A percentile compares a stretch with the other conserved stretches of the same genome.
phyloP scores from a whole-genome alignment of 805 yeast genomes.

The Lachancea mirantina region DNA sequence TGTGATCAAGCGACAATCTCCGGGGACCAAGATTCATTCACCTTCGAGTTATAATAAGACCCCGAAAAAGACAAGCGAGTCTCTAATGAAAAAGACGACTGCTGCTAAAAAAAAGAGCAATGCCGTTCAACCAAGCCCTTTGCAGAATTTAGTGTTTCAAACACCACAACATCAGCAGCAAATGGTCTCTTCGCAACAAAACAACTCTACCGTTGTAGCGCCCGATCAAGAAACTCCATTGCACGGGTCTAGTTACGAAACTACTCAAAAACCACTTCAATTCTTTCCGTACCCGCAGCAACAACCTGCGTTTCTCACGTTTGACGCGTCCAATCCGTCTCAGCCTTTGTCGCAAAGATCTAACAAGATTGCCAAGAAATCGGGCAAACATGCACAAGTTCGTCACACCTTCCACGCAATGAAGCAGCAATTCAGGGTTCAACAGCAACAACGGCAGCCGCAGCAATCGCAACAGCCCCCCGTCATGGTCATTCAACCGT shows the following conservation, averaged over 20 bases:
- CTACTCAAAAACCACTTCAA: slow-evolving; percentile 31
- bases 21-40: slow-evolving; percentile 27
- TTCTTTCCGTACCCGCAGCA: slow-evolving; percentile 26
- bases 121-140: slow-evolving; percentile 23
- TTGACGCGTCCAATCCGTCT: slow-evolving; percentile 2
- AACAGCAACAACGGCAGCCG: slow-evolving; percentile 15
- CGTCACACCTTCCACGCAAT: slow-evolving; percentile 17
- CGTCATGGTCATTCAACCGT: slow-evolving; percentile 33
- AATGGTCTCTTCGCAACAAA: slow-evolving; percentile 5
- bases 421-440: slow-evolving; percentile 15
- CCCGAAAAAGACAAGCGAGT: slow-evolving; percentile 20
- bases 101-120: slow-evolving; percentile 10
- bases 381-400: slow-evolving; percentile 10
- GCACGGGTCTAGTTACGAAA: slow-evolving; percentile 8
- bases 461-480: slow-evolving; percentile 9
- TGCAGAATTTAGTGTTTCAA: slow-evolving; percentile 28
- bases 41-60: slow-evolving; percentile 32
- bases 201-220: slow-evolving; percentile 8
- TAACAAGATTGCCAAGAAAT: slow-evolving; percentile 17
- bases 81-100: slow-evolving; percentile 6
- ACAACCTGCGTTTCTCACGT: slow-evolving; percentile 11
- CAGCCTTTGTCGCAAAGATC: slow-evolving; percentile 12
- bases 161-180: slow-evolving; percentile 27
- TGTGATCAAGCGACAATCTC: slow-evolving; percentile 25
- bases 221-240: slow-evolving; percentile 9